Evolutionary conservation across 495 filamentous ascomycete genomes (phyloP).

Genomic region (Penicilliopsis zonata): DNA sequence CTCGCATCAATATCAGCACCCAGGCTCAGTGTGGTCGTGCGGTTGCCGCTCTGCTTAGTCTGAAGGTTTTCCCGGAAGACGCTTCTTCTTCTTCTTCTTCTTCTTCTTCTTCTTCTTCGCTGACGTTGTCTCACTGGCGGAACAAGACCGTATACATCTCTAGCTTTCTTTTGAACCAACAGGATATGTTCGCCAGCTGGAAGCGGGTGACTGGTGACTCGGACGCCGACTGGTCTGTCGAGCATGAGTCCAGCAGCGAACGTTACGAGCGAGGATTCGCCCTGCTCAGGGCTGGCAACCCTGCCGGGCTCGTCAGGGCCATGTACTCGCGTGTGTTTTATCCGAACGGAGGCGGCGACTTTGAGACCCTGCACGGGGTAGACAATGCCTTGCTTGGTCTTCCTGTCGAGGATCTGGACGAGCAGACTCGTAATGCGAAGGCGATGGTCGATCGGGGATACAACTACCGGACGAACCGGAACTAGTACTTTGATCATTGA

Average conservation of each 20-base stretch:
- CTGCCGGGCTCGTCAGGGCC: slow-evolving; percentile 11
- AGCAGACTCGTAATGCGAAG: slow-evolving; percentile 27
- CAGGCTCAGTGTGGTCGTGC: slow-evolving; percentile 32
- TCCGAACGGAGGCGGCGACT: slow-evolving; percentile 31
- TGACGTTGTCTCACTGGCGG: slow-evolving; percentile 16
- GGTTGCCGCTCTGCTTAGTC: slow-evolving; percentile 28
- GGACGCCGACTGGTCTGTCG: slow-evolving; percentile 46
- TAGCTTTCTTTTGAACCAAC: slow-evolving; percentile 36
- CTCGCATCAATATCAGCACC: slow-evolving; percentile 25
- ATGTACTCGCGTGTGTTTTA: slow-evolving; percentile 43
- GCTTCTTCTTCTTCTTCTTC: slow-evolving; percentile 23
- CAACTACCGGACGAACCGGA: slow-evolving; percentile 4
- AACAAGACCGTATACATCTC: slow-evolving; percentile 32
- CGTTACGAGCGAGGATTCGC: slow-evolving; percentile 28
- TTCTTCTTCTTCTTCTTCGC: slow-evolving; percentile 16
- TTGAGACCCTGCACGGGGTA: slow-evolving; percentile 19
- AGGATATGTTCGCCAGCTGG: slow-evolving; percentile 38
- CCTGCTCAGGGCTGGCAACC: slow-evolving; percentile 29
- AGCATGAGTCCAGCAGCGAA: slow-evolving; percentile 23
- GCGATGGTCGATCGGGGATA: background rate
- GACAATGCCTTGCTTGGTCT: slow-evolving; percentile 41
- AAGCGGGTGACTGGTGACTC: slow-evolving; percentile 40
- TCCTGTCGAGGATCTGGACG: slow-evolving; percentile 48
- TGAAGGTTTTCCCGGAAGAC: slow-evolving; percentile 33
- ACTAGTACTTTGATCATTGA: background rate